Evolutionary conservation across 2,329 filamentous ascomycete genomes (phyloP).

Genomic region (Harringtonia lauricola): DNA sequence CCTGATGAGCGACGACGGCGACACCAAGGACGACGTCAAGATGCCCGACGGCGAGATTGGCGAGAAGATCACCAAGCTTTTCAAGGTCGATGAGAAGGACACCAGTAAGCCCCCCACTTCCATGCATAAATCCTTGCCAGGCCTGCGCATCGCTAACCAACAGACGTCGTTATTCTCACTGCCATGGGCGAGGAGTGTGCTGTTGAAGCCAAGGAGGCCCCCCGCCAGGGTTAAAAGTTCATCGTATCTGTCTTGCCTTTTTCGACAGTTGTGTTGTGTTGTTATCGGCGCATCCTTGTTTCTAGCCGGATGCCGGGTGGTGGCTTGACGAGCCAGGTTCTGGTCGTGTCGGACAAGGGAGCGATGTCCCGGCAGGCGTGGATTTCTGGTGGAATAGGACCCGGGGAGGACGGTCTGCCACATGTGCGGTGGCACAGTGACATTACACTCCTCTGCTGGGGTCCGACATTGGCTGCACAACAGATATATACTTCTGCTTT

Average conservation of each 20-base stretch:
- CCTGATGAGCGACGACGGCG: constrained; percentile 79
- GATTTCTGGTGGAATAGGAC: constrained; percentile 2
- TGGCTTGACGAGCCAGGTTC: background rate
- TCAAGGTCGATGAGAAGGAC: constrained; percentile 76
- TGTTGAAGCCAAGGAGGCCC: constrained; percentile 91
- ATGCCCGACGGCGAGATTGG: constrained; percentile 82
- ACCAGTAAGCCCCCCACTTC: constrained; percentile 56
- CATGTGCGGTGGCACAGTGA: background rate
- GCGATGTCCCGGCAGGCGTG: constrained; percentile 4
- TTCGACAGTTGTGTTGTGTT: constrained; percentile 4
- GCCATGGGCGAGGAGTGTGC: constrained; percentile 93
- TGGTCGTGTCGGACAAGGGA: constrained; percentile 3
- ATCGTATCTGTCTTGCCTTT: constrained; percentile 1
- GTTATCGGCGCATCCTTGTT: constrained; percentile 7
- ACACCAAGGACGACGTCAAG: constrained; percentile 91
- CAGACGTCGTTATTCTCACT: constrained; percentile 88
- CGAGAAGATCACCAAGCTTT: constrained; percentile 74
- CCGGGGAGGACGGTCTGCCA: background rate
- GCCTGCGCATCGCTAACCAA: constrained; percentile 2
- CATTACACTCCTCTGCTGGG: constrained; percentile 1
- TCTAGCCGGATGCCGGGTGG: constrained; percentile 1
- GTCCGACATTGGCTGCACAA: constrained; percentile 4
- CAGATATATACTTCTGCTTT: constrained; percentile 1
- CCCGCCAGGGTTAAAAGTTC: constrained; percentile 27
- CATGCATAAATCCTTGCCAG: constrained; percentile 12